phyloP scores from a whole-genome alignment of 2,329 filamentous ascomycete genomes.

The Uncinocarpus reesii region DNA sequence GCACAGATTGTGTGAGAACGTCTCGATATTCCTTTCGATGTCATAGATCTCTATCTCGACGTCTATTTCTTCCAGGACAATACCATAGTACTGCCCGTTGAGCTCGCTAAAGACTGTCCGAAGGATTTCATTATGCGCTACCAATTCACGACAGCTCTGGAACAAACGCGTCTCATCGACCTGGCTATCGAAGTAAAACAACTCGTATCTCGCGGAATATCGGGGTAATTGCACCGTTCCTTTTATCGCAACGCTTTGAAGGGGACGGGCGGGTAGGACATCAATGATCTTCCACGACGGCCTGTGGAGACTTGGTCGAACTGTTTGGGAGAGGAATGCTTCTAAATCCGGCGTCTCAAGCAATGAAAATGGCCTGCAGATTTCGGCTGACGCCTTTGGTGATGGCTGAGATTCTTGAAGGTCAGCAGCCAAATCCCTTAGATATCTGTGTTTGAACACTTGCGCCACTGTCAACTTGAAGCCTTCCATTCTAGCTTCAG shows the following conservation, averaged over 20 bases:
- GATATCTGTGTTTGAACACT: slow-evolving; percentile 36
- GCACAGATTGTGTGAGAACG: slow-evolving; percentile 41
- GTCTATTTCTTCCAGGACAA: slow-evolving; percentile 43
- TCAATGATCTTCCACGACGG: slow-evolving; percentile 40
- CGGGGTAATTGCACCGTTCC: slow-evolving; percentile 48
- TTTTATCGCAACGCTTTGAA: slow-evolving; percentile 49
- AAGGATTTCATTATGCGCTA: slow-evolving; percentile 48
- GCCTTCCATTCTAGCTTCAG: slow-evolving; percentile 42
- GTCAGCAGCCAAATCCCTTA: slow-evolving; percentile 41
- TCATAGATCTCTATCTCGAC: slow-evolving; percentile 39
- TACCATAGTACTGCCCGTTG: slow-evolving; percentile 37
- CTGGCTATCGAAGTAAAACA: slow-evolving; percentile 46
- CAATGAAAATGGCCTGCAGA: slow-evolving; percentile 40
- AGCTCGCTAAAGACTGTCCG: slow-evolving; percentile 48
- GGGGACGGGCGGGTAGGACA: slow-evolving; percentile 44
- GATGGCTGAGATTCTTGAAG: slow-evolving; percentile 27
- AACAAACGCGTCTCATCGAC: slow-evolving; percentile 42
- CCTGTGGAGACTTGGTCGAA: slow-evolving; percentile 40
- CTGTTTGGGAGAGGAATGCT: slow-evolving; percentile 33
- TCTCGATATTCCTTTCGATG: slow-evolving; percentile 37
- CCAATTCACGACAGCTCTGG: slow-evolving; percentile 34
- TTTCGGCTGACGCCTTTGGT: slow-evolving; percentile 16
- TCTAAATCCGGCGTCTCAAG: slow-evolving; percentile 32
- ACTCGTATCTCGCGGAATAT: slow-evolving; percentile 51
- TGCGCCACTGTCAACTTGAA: slow-evolving; percentile 45